Evolutionary conservation across 345 rosid genomes (phyloP), one percentile per base, ranked within the genome.

Genomic region (Erucastrum elatum): DNA sequence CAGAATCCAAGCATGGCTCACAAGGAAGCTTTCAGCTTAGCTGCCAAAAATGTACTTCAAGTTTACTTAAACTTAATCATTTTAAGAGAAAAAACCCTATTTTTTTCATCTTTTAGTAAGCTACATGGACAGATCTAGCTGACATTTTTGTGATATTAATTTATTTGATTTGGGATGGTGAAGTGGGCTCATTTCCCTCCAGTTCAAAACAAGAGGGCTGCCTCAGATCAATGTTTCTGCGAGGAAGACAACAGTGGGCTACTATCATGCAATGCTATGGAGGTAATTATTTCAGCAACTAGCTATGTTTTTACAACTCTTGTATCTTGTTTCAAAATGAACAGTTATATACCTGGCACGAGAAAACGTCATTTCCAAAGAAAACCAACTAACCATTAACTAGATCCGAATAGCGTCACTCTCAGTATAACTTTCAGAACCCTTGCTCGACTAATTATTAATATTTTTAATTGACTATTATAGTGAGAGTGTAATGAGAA

Each of bases 161-260:
- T 58, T 69, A n/a, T 64, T 56, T 86, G 60, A 53, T 6, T 6
- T 53, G 10, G 78, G 35, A 68, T 51, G 70, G 62, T n/a, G 63
- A 64, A 95, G 99, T 93, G 99, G 99, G 99, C 98, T 3, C 90
- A 89, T 74, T 91, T 87, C 66, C 99, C 99, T 63, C 90, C 87
- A 67, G 80, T 81, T 68, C 88, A 86, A 65, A 82, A 70, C 84
- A 84, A 80, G 76, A 88, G 81, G 80, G 88, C 71, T 55, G 72
- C 80, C 74, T 79, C 80, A 76, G 83, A 71, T 65, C 73, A 80
- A 44, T 80, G 77, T 65, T 75, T 65, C 59, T 75, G 80, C 33
- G 68, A 65, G 64, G 80, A 80, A 33, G 76, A 60, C 67, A 25
- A 75, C 80, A 80, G 26, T 71, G 72, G 37, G 30, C 41, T 62